phyloP scores from a whole-genome alignment of 208 protist species.

The Leptomonas pyrrhocoris region DNA sequence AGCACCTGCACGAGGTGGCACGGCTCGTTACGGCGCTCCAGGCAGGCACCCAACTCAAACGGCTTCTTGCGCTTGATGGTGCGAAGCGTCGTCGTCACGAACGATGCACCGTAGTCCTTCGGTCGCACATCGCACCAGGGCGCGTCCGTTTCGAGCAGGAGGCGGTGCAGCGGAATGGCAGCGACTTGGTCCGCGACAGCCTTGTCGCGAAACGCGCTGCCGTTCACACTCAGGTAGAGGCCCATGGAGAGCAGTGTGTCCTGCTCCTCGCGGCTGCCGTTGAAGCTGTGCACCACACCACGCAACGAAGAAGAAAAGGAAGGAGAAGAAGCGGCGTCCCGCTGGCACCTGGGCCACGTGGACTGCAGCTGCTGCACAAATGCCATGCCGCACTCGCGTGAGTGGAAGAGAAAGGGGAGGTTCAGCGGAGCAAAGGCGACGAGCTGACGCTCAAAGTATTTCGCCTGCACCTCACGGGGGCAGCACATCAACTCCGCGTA shows the following conservation, averaged over 20 bases:
- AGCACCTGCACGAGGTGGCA: conserved; percentile 84
- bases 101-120: conserved; percentile 82
- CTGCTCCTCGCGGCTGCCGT: conserved; percentile 85
- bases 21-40: conserved; percentile 93
- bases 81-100: conserved; percentile 68
- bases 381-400: conserved; percentile 82
- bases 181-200: conserved; percentile 71
- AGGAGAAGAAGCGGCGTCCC: neutral
- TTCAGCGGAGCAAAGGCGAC: conserved; percentile 45
- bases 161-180: conserved; percentile 74
- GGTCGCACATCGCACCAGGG: conserved; percentile 95
- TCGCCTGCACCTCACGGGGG: conserved; percentile 71
- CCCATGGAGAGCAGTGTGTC: conserved; percentile 73
- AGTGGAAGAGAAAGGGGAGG: conserved; percentile 93
- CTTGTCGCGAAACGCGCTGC: conserved; percentile 89
- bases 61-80: conserved; percentile 67
- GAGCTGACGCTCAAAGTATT: conserved; percentile 76
- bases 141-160: conserved; percentile 95
- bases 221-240: conserved; percentile 91
- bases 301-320: conserved; percentile 17
- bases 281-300: conserved; percentile 96
- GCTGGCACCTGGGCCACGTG: conserved; percentile 13
- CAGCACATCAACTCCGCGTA: conserved; percentile 89
- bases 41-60: conserved; percentile 58
- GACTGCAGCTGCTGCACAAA: conserved; percentile 78